These are phyloP conservation scores for Adansonia grandidieri DNA, from an alignment of 441 rosid species.

Conservation along the genomic window DNA sequence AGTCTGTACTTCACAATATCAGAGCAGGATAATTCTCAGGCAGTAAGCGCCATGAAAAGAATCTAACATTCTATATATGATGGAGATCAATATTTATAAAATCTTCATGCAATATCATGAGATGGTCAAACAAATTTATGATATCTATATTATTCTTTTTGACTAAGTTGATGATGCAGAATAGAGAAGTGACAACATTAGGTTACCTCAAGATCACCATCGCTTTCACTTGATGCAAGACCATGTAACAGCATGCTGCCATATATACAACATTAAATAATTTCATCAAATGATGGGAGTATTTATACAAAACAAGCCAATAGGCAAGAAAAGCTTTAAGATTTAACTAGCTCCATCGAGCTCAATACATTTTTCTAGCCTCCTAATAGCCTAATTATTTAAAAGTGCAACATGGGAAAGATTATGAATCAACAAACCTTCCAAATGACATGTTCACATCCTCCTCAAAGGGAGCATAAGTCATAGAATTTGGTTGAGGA, in stretches of 20 bases:
- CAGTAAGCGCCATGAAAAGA: constrained; percentile 24
- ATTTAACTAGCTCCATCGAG: not conserved
- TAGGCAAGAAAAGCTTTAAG: not conserved
- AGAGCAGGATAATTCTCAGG: constrained; percentile 24
- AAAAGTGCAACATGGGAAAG: not conserved
- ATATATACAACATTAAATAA: constrained; percentile 28
- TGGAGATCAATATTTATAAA: not conserved
- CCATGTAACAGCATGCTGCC: constrained; percentile 89
- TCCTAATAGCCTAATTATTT: not conserved
- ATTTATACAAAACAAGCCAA: not conserved
- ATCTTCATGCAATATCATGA: constrained; percentile 1
- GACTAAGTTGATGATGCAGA: constrained; percentile 7
- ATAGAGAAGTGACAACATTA: constrained; percentile 13
- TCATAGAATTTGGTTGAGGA: constrained; percentile 70
- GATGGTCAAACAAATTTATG: constrained; percentile 14
- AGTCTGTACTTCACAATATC: constrained; percentile 56
- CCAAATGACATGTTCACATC: constrained; percentile 97
- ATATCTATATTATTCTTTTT: not conserved
- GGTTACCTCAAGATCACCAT: constrained; percentile 88
- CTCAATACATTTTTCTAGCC: not conserved
- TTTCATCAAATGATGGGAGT: not conserved
- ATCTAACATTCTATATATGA: constrained; percentile 21
- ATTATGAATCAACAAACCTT: constrained; percentile 45
- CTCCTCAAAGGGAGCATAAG: constrained; percentile 72
- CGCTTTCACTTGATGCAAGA: constrained; percentile 80